Evolutionary conservation across 306 rosid species (phyloP).

Genomic region (Begonia fuchsioides): DNA sequence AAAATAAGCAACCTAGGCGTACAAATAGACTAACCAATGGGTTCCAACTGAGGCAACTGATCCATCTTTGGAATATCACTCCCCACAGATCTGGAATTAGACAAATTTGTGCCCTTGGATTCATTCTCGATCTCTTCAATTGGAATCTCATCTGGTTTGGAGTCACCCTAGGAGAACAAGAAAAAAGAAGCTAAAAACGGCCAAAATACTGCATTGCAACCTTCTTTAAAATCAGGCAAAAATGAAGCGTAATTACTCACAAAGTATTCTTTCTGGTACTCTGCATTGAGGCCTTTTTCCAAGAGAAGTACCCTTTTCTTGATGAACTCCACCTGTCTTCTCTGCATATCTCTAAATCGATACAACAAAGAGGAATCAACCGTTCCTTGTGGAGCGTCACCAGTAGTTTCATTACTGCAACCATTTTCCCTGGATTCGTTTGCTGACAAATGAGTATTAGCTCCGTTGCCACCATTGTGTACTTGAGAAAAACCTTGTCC

Average conservation of each 20-base stretch:
- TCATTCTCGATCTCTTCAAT: constrained; percentile 42
- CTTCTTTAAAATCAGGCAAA: not conserved
- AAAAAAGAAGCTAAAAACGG: constrained; percentile 9
- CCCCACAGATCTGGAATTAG: constrained; percentile 30
- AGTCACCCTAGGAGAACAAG: constrained; percentile 44
- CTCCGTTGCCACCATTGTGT: constrained; percentile 43
- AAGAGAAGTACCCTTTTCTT: constrained; percentile 94
- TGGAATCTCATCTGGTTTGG: constrained; percentile 35
- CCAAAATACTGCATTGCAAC: constrained; percentile 10
- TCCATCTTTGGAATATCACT: constrained; percentile 31
- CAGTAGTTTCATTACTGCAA: constrained; percentile 25
- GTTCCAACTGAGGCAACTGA: constrained; percentile 49
- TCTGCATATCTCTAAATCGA: constrained; percentile 91
- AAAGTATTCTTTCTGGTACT: constrained; percentile 71
- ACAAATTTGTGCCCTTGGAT: constrained; percentile 24
- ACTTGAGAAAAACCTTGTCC: constrained; percentile 51
- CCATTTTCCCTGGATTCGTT: constrained; percentile 60
- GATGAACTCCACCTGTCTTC: constrained; percentile 84
- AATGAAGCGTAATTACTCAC: constrained; percentile 32
- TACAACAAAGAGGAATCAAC: constrained; percentile 39
- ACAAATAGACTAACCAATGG: constrained; percentile 40
- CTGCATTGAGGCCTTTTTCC: constrained; percentile 88
- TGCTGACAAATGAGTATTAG: constrained; percentile 30
- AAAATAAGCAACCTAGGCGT: constrained; percentile 1
- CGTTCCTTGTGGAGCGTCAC: constrained; percentile 47